Base-by-base conservation (phyloP, 176 grass and related monocot genomes). In the Carex cristatella region DNA sequence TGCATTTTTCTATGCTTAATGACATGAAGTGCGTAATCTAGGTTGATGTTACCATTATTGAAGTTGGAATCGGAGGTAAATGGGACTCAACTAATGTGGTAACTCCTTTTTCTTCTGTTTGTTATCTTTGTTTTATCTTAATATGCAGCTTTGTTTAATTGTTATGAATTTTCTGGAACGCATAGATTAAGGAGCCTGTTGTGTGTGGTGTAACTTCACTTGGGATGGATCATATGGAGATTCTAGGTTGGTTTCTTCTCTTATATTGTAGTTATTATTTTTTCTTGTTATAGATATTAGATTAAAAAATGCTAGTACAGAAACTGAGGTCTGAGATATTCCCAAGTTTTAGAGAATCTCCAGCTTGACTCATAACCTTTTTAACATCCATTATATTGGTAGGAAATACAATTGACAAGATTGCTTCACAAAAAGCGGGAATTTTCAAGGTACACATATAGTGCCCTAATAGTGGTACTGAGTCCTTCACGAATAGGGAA, bases 71-170 rank as follows among this genome's bases (percentile, higher is more conserved):
- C 13, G 95, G 95, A 87, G 95, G 95, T 57, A 98, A 88, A 83
- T 94, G 94, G 87, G 95, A 98, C 60, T 88, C 95, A 58, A 98
- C 95, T 61, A 98, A 98, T 92, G 91, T 93, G 92, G 95, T 95
- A 81, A 83, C 15, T 54, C 30, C 16, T 48, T 80, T 69, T 51
- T 33, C 15, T 32, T 82, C 46, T 83, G 11, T 49, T 66, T 27
- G 31, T 51, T 55, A 67, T 65, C n/a, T 69, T 83, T 9, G 42
- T 18, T 66, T 30, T 83, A 35, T 66, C 30, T 51, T 54, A 83
- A 81, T 4, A n/a, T 65, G 3, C 10, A 42, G 38, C 46, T 80
- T 80, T 6, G 3, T 63, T 65, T 13, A 51, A 35, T 32, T 32
- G 0, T 83, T 83, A 81, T 53, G 40, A 28, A 66, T 65, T 65